These are phyloP conservation scores for Coniosporium tulheliwenetii DNA, from an alignment of 2,329 filamentous ascomycete genomes.

Conservation along the genomic window DNA sequence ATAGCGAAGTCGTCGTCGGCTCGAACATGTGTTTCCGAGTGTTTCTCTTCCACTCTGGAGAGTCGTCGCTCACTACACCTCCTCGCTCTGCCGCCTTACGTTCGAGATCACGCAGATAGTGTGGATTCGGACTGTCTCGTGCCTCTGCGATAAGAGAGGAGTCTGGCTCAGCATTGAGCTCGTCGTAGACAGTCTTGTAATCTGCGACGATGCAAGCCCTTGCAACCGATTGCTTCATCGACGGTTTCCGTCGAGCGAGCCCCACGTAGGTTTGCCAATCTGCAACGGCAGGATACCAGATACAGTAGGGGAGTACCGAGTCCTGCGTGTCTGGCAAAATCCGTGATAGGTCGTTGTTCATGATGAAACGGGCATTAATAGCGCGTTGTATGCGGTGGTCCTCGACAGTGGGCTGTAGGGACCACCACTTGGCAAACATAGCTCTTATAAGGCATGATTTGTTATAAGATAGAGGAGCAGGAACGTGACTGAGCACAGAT, in stretches of 20 bases:
- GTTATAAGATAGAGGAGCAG: no score
- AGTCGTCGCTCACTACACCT: background rate
- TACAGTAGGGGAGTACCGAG: constrained; percentile 5
- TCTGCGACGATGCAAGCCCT: constrained; percentile 6
- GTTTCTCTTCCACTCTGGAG: background rate
- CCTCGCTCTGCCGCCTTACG: background rate
- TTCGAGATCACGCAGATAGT: background rate
- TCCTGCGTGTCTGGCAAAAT: background rate
- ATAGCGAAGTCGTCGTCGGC: background rate
- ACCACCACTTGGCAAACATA: constrained; percentile 21
- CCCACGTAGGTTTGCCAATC: constrained; percentile 4
- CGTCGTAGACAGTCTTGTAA: constrained; percentile 6
- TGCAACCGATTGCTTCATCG: constrained; percentile 6
- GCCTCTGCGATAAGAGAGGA: background rate
- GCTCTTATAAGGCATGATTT: no score
- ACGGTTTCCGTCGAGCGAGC: constrained; percentile 3
- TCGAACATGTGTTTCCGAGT: background rate
- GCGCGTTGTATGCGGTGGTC: constrained; percentile 4
- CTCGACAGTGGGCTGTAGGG: constrained; percentile 5
- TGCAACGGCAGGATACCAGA: constrained; percentile 8
- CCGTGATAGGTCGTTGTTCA: constrained; percentile 14
- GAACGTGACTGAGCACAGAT: no score
- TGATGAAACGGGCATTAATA: constrained; percentile 14
- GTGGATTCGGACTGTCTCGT: background rate
- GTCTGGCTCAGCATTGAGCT: constrained; percentile 1